A percentile compares a stretch with the other conserved stretches of the same genome.
Conservation (phyloP, 441 rosid genomes). For the Mallotus japonicus region DNA sequence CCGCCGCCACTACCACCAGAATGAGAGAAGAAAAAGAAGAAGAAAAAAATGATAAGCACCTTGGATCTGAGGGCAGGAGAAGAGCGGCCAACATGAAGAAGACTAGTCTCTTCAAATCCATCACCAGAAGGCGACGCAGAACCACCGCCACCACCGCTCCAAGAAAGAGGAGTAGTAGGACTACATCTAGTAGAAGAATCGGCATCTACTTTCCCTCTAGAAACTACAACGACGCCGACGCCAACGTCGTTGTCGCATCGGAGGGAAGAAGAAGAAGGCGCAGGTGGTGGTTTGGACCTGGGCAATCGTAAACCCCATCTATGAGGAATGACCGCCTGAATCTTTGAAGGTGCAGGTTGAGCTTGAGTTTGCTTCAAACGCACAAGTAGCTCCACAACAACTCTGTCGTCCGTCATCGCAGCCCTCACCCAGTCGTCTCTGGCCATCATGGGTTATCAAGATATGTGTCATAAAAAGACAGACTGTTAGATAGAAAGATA, state of each 20-base stretch:
- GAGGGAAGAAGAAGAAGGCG: constrained; percentile 22
- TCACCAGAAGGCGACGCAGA: constrained; percentile 55
- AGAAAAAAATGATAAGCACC: constrained; percentile 36
- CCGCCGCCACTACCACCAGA: not conserved
- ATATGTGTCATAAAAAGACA: constrained; percentile 10
- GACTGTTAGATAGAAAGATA: not conserved
- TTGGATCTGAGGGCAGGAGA: constrained; percentile 68
- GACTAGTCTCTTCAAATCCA: constrained; percentile 61
- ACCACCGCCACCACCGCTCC: constrained; percentile 76
- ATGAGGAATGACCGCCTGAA: constrained; percentile 31
- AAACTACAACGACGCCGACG: not conserved
- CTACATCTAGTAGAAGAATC: constrained; percentile 64
- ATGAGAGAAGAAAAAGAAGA: not conserved
- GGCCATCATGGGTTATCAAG: constrained; percentile 23
- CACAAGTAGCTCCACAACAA: constrained; percentile 73
- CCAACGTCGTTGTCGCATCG: constrained; percentile 34
- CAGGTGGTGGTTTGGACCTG: constrained; percentile 38
- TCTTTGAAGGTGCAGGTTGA: constrained; percentile 8
- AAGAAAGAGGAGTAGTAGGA: constrained; percentile 89
- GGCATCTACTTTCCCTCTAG: constrained; percentile 35
- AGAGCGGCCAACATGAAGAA: constrained; percentile 19
- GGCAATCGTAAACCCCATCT: constrained; percentile 80
- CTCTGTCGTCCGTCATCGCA: constrained; percentile 72
- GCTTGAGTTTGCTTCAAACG: constrained; percentile 58
- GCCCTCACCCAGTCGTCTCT: constrained; percentile 72